phyloP scores from a whole-genome alignment of 2,329 filamentous ascomycete species.

The Aspergillus tamarii region DNA sequence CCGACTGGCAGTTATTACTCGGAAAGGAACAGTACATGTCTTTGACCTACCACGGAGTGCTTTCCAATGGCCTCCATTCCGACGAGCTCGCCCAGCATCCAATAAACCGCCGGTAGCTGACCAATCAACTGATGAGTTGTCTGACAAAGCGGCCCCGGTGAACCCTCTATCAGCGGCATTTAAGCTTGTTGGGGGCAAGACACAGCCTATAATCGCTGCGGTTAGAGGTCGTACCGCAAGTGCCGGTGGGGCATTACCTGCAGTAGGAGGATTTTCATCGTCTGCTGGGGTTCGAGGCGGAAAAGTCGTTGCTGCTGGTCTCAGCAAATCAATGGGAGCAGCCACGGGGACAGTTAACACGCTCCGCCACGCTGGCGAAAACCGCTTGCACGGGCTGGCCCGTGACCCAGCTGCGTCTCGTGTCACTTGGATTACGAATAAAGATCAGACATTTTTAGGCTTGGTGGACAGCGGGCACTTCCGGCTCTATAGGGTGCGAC shows the following conservation, averaged over 20 bases:
- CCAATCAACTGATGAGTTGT: slow-evolving; percentile 51
- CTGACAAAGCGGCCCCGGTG: slow-evolving; percentile 44
- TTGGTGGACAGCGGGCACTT: slow-evolving; percentile 50
- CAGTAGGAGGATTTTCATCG: slow-evolving; percentile 48
- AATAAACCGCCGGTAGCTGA: slow-evolving; percentile 42
- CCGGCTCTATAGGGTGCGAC: slow-evolving; percentile 48
- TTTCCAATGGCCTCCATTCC: slow-evolving; percentile 81
- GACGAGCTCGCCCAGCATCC: slow-evolving; percentile 48
- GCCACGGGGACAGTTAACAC: slow-evolving; percentile 53
- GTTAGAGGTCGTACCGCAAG: slow-evolving; percentile 60
- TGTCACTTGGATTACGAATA: slow-evolving; percentile 50
- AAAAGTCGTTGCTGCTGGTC: slow-evolving; percentile 52
- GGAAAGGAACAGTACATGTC: slow-evolving; percentile 92
- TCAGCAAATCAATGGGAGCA: slow-evolving; percentile 55
- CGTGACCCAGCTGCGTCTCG: slow-evolving; percentile 45
- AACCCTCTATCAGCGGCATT: slow-evolving; percentile 69
- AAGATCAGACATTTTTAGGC: slow-evolving; percentile 46
- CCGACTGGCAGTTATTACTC: slow-evolving; percentile 84
- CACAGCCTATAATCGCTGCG: slow-evolving; percentile 67
- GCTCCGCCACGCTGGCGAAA: slow-evolving; percentile 52
- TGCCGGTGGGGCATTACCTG: slow-evolving; percentile 47
- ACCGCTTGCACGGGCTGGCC: slow-evolving; percentile 48
- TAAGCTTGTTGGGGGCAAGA: slow-evolving; percentile 65
- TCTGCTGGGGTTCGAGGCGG: slow-evolving; percentile 51
- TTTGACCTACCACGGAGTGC: slow-evolving; percentile 82